These are phyloP conservation scores for Neurospora pannonica DNA, from an alignment of 495 filamentous ascomycete species.

Conservation along the genomic window DNA sequence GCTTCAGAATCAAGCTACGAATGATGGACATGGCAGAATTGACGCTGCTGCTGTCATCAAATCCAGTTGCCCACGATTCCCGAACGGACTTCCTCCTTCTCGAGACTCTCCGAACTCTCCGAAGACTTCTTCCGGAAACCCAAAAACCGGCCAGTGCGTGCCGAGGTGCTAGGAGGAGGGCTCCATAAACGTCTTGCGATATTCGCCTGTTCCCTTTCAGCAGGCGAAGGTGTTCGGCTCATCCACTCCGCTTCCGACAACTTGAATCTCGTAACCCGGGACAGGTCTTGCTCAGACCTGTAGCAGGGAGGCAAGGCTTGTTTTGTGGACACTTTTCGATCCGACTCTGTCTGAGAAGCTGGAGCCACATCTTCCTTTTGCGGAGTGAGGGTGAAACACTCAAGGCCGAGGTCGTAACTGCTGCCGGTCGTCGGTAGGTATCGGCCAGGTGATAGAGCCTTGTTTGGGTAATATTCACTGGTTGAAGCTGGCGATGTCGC, in stretches of 20 bases:
- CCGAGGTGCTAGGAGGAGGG: slow-evolving; percentile 2
- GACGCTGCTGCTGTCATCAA: no score
- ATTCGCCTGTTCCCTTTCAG: slow-evolving; percentile 1
- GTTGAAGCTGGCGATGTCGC: slow-evolving; percentile 20
- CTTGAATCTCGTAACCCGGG: slow-evolving; percentile 7
- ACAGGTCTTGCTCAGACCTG: slow-evolving; percentile 1
- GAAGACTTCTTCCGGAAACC: slow-evolving; percentile 5
- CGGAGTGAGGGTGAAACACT: slow-evolving; percentile 17
- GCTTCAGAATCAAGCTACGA: background rate
- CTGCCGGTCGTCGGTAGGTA: slow-evolving; percentile 29
- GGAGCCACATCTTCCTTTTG: background rate
- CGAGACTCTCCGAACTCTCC: background rate
- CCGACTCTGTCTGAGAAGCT: background rate
- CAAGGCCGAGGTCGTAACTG: slow-evolving; percentile 23
- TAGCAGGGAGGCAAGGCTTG: slow-evolving; percentile 3
- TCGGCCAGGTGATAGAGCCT: slow-evolving; percentile 16
- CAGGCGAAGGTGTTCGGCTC: slow-evolving; percentile 27
- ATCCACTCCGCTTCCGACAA: slow-evolving; percentile 33
- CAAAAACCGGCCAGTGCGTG: slow-evolving; percentile 5
- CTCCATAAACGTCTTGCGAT: slow-evolving; percentile 9
- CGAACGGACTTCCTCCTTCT: background rate
- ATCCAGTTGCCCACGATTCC: background rate
- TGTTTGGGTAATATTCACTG: slow-evolving; percentile 10
- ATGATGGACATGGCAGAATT: background rate
- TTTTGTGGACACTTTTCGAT: background rate